These are phyloP conservation scores for Stemphylium beticola DNA, from an alignment of 2,329 filamentous ascomycete genomes.

Conservation along the genomic window DNA sequence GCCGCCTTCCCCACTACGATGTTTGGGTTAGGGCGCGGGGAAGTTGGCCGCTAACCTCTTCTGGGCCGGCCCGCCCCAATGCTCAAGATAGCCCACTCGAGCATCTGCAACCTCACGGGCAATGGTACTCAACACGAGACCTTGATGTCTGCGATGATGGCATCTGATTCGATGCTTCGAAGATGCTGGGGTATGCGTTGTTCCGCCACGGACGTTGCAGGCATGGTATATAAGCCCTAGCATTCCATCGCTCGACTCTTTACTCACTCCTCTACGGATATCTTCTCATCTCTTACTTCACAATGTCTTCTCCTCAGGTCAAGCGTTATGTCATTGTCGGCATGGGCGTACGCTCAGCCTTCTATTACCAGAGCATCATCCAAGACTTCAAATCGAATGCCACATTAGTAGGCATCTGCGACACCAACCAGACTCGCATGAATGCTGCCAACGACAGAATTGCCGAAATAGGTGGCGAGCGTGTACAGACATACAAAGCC, in stretches of 20 bases:
- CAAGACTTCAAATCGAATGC: constrained; percentile 59
- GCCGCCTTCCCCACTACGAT: not conserved
- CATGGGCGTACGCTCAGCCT: constrained; percentile 65
- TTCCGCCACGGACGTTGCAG: not conserved
- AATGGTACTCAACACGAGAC: not conserved
- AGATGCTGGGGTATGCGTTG: not conserved
- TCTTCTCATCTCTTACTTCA: not conserved
- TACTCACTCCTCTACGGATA: not conserved
- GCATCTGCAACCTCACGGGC: not conserved
- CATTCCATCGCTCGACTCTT: not conserved
- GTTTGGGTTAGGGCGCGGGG: not conserved
- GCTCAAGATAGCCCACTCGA: not conserved
- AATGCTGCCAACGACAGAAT: constrained; percentile 61
- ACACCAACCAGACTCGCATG: constrained; percentile 67
- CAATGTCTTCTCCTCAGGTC: constrained; percentile 2
- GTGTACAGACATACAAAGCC: constrained; percentile 62
- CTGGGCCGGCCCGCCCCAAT: not conserved
- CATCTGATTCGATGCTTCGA: not conserved
- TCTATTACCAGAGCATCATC: constrained; percentile 66
- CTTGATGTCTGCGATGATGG: not conserved
- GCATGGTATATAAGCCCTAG: not conserved
- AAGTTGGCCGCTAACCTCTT: not conserved
- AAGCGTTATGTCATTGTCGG: constrained; percentile 61
- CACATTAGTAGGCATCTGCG: constrained; percentile 62
- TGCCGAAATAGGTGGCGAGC: constrained; percentile 53